phyloP scores from a whole-genome alignment of 1,284 basidiomycete genomes.

The Abortiporus biennis region DNA sequence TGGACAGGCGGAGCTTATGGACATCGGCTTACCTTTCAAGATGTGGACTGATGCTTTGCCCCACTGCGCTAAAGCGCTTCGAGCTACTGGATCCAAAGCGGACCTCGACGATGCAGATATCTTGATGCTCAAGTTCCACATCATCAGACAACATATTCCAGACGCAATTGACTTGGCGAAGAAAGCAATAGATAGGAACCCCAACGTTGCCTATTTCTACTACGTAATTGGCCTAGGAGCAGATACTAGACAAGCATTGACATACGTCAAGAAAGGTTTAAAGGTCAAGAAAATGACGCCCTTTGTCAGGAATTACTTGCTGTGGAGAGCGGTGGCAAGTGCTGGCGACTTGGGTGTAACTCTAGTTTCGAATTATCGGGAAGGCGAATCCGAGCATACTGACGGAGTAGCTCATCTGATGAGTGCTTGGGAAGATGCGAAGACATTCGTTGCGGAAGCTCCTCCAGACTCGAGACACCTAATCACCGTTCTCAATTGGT shows the following conservation, averaged over 20 bases:
- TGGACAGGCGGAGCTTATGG: constrained; percentile 30
- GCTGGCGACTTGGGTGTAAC: constrained; percentile 47
- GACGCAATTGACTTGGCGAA: constrained; percentile 40
- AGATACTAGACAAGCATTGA: constrained; percentile 26
- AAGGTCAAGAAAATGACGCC: constrained; percentile 28
- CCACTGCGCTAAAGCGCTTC: constrained; percentile 44
- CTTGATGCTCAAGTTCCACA: constrained; percentile 50
- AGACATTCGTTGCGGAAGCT: constrained; percentile 43
- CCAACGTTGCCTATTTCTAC: constrained; percentile 51
- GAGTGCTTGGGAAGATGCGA: constrained; percentile 51
- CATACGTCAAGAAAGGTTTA: constrained; percentile 54
- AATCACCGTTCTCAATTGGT: constrained; percentile 52
- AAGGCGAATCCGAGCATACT: constrained; percentile 40
- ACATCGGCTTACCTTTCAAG: constrained; percentile 50
- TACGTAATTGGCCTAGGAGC: constrained; percentile 38
- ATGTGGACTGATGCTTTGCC: constrained; percentile 52
- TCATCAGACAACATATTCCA: constrained; percentile 36
- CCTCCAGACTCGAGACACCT: constrained; percentile 57
- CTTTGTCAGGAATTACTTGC: constrained; percentile 34
- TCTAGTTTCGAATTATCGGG: constrained; percentile 36
- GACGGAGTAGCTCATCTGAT: constrained; percentile 54
- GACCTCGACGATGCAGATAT: constrained; percentile 51
- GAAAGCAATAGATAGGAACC: constrained; percentile 42
- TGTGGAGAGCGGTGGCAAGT: constrained; percentile 53
- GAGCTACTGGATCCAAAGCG: constrained; percentile 27